Conservation (phyloP, 768 basidiomycete genomes). For the Hypsizygus marmoreus region DNA sequence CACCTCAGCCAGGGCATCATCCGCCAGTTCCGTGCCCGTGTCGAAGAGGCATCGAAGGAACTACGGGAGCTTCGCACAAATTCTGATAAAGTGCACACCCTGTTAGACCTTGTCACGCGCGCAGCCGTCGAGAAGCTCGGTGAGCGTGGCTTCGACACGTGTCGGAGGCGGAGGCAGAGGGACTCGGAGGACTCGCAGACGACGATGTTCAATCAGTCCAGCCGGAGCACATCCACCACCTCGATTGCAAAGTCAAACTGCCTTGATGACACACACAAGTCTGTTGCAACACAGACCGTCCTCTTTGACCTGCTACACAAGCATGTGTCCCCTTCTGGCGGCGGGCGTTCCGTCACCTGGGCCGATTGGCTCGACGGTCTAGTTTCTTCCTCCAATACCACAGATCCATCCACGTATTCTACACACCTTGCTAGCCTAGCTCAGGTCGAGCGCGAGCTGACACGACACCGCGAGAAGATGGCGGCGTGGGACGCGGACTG, state of each 20-base stretch:
- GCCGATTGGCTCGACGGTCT: constrained; percentile 38
- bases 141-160: constrained; percentile 33
- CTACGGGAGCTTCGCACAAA: constrained; percentile 47
- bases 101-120: constrained; percentile 45
- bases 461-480: constrained; percentile 22
- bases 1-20: constrained; percentile 49
- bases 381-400: constrained; percentile 28
- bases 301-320: constrained; percentile 18
- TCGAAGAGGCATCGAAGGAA: constrained; percentile 53
- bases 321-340: constrained; percentile 5
- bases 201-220: constrained; percentile 41
- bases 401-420: constrained; percentile 37
- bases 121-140: constrained; percentile 48
- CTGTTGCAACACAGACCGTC: constrained; percentile 31
- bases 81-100: constrained; percentile 43
- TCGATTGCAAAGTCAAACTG: constrained; percentile 14
- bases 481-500: constrained; percentile 12
- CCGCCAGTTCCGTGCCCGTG: constrained; percentile 51
- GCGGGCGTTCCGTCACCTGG: constrained; percentile 31
- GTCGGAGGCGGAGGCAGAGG: constrained; percentile 40
- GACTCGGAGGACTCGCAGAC: constrained; percentile 69
- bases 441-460: constrained; percentile 30
- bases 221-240: constrained; percentile 15
- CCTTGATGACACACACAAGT: constrained; percentile 19
- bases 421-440: constrained; percentile 25